Conservation (phyloP, 768 basidiomycete genomes). For the Coprinopsis cinerea region DNA sequence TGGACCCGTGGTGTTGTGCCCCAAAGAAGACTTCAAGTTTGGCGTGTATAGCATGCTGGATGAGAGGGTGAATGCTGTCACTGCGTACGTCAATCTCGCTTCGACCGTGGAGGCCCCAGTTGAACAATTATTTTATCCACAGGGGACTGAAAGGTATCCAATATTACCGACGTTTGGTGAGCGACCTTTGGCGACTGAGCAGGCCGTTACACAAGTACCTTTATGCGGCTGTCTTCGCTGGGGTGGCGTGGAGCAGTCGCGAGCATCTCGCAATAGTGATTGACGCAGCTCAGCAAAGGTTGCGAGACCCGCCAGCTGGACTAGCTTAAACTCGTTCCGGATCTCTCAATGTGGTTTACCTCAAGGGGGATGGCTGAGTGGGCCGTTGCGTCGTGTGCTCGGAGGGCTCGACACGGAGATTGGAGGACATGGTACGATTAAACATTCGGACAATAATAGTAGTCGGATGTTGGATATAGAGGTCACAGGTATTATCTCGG, state of each 20-base stretch:
- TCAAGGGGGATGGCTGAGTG: no score
- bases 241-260: constrained; percentile 25
- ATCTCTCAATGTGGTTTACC: no score
- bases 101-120: not conserved
- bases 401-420: no score
- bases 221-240: constrained; percentile 18
- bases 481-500: no score
- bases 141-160: constrained; percentile 14
- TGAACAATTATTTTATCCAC: not conserved
- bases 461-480: no score
- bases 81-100: not conserved
- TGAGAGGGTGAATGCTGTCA: constrained; percentile 26
- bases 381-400: no score
- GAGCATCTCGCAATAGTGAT: constrained; percentile 15
- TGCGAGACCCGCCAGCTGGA: no score
- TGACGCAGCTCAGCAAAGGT: no score
- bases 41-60: constrained; percentile 52
- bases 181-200: constrained; percentile 25
- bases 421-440: no score
- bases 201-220: constrained; percentile 20
- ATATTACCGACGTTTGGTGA: constrained; percentile 23
- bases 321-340: no score
- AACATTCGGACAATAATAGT: no score
- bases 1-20: constrained; percentile 42
- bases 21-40: constrained; percentile 40